phyloP scores from a whole-genome alignment of 1,284 basidiomycete genomes.

The Trichosporon sp. region DNA sequence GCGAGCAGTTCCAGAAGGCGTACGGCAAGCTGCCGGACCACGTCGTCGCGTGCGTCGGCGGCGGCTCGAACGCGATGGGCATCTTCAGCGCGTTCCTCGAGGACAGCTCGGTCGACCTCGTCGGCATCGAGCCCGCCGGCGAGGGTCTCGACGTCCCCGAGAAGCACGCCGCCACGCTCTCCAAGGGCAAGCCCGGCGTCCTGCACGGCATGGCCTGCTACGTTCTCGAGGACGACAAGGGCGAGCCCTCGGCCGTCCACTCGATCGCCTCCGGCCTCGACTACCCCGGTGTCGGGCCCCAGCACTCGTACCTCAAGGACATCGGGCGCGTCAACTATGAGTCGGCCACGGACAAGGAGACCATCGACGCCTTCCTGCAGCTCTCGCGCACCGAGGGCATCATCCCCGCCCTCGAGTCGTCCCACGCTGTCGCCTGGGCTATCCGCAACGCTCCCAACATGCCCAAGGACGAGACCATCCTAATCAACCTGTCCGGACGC shows the following conservation, averaged over 20 bases:
- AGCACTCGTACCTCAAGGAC: slow-evolving; percentile 96
- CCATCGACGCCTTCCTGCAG: slow-evolving; percentile 84
- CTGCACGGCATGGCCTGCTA: slow-evolving; percentile 92
- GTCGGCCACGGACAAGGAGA: slow-evolving; percentile 88
- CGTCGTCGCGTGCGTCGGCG: slow-evolving; percentile 94
- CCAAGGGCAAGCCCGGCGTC: slow-evolving; percentile 85
- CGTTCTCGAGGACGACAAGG: slow-evolving; percentile 78
- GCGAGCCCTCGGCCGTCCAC: slow-evolving; percentile 94
- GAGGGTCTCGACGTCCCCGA: slow-evolving; percentile 85
- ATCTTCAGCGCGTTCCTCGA: slow-evolving; percentile 91
- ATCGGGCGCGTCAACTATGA: slow-evolving; percentile 87
- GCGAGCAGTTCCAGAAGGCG: slow-evolving; percentile 69
- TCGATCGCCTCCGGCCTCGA: slow-evolving; percentile 66
- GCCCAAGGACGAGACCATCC: slow-evolving; percentile 76
- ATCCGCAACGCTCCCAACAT: slow-evolving; percentile 78
- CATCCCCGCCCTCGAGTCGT: slow-evolving; percentile 92
- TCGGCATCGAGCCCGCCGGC: slow-evolving; percentile 92
- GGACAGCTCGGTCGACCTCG: slow-evolving; percentile 71
- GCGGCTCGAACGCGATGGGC: slow-evolving; percentile 95
- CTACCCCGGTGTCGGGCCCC: slow-evolving; percentile 72
- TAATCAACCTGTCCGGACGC: slow-evolving; percentile 55
- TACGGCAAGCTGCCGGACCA: slow-evolving; percentile 85
- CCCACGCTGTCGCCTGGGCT: slow-evolving; percentile 92
- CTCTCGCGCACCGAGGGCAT: slow-evolving; percentile 93
- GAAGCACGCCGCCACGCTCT: slow-evolving; percentile 85